Conservation (phyloP, 495 filamentous ascomycete genomes). For the Hypoxylon subgilvum region DNA sequence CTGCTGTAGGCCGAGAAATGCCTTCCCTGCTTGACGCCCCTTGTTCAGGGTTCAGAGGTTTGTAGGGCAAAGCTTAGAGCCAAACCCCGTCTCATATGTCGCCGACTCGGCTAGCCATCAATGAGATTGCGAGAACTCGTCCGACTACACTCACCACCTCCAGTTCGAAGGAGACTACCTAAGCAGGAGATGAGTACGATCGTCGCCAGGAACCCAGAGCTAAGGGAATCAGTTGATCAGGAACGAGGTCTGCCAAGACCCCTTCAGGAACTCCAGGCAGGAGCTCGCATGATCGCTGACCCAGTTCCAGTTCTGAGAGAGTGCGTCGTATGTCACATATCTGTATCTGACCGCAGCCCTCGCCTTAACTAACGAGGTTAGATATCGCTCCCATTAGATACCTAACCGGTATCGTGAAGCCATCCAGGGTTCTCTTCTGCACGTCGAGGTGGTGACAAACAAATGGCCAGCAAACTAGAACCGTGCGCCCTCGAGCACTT, state of each 20-base stretch:
- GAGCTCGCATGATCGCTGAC: constrained; percentile 7
- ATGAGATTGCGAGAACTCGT: constrained; percentile 4
- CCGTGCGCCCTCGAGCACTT: neutral
- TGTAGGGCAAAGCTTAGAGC: constrained; percentile 16
- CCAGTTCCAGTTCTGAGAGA: constrained; percentile 1
- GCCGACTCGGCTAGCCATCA: constrained; percentile 2
- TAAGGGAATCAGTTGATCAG: constrained; percentile 17
- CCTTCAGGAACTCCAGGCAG: constrained; percentile 16
- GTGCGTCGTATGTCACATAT: neutral
- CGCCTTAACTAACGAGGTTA: neutral
- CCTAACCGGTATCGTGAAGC: neutral
- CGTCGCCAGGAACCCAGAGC: constrained; percentile 17
- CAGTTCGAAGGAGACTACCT: neutral
- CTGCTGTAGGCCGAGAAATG: constrained; percentile 18
- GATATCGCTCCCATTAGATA: constrained; percentile 3
- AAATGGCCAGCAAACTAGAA: neutral
- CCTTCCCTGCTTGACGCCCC: constrained; percentile 18
- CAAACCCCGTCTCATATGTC: neutral
- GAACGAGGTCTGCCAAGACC: constrained; percentile 30
- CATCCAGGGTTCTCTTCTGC: neutral
- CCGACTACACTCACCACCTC: neutral
- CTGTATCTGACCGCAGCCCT: constrained; percentile 7
- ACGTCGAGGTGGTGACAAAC: neutral
- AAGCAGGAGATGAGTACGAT: constrained; percentile 9
- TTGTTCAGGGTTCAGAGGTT: constrained; percentile 18